phyloP scores from a whole-genome alignment of 2,329 filamentous ascomycete genomes.

The Apiospora arundinis region DNA sequence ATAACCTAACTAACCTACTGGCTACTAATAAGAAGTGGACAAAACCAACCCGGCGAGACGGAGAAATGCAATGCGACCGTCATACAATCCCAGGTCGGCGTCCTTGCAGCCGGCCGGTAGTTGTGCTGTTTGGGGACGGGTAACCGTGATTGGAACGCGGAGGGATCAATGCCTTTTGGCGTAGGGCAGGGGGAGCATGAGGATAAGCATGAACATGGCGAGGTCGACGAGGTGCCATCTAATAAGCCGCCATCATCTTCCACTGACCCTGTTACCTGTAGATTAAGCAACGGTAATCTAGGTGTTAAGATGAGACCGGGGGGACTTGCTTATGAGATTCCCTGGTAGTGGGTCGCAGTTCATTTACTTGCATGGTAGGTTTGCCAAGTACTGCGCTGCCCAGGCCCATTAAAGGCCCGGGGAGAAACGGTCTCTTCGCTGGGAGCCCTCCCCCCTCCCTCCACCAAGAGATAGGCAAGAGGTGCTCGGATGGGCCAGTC shows the following conservation, averaged over 20 bases:
- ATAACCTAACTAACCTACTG: not conserved
- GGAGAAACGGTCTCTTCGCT: conserved; percentile 10
- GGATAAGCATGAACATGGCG: not conserved
- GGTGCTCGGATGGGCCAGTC: conserved; percentile 10
- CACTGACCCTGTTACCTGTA: not conserved
- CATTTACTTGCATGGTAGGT: conserved; percentile 7
- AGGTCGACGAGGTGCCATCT: conserved; percentile 10
- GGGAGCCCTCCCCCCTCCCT: not conserved
- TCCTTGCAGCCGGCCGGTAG: not conserved
- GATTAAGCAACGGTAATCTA: conserved; percentile 8
- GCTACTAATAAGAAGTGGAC: not conserved
- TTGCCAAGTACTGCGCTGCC: not conserved
- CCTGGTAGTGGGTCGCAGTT: not conserved
- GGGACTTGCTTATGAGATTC: not conserved
- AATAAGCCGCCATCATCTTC: conserved; percentile 1
- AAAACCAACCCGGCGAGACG: not conserved
- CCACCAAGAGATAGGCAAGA: not conserved
- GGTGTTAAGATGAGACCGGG: conserved; percentile 14
- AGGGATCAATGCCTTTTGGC: conserved; percentile 3
- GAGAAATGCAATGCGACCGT: not conserved
- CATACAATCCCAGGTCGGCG: not conserved
- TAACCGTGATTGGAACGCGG: conserved; percentile 2
- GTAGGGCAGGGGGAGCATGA: not conserved
- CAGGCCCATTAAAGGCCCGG: conserved; percentile 3
- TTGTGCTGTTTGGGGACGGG: conserved; percentile 8